A percentile compares a stretch with the other conserved stretches of the same genome.
These are phyloP conservation scores for Microascus cirrosus DNA, from an alignment of 2,329 filamentous ascomycete genomes.

Conservation along the genomic window DNA sequence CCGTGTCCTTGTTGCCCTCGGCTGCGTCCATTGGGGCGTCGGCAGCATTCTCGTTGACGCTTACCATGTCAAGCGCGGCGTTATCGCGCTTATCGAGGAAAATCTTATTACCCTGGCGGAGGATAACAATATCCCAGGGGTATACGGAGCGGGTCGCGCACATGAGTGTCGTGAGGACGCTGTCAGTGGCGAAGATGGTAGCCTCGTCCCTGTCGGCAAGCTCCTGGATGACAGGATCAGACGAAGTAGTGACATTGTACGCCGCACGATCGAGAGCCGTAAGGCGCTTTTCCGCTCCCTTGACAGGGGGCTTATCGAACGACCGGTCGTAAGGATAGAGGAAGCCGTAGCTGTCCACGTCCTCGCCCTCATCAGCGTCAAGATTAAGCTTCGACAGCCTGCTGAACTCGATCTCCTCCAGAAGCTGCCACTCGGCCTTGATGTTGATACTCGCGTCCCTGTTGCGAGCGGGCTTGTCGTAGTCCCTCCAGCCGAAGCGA, in stretches of 20 bases:
- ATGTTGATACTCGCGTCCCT: slow-evolving; percentile 94
- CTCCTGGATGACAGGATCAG: slow-evolving; percentile 93
- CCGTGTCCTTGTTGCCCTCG: slow-evolving; percentile 83
- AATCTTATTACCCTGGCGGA: slow-evolving; percentile 88
- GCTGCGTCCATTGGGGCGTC: slow-evolving; percentile 87
- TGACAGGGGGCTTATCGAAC: slow-evolving; percentile 88
- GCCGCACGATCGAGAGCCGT: slow-evolving; percentile 84
- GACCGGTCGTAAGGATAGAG: slow-evolving; percentile 95
- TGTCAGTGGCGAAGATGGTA: slow-evolving; percentile 93
- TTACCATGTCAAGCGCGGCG: slow-evolving; percentile 90
- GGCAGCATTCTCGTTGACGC: slow-evolving; percentile 96
- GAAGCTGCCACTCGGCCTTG: slow-evolving; percentile 86
- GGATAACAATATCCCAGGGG: slow-evolving; percentile 95
- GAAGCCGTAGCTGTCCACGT: slow-evolving; percentile 92
- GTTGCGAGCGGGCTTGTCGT: slow-evolving; percentile 94
- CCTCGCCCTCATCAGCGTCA: slow-evolving; percentile 88
- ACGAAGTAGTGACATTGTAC: slow-evolving; percentile 96
- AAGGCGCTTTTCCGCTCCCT: slow-evolving; percentile 78
- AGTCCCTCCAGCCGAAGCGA: slow-evolving; percentile 97
- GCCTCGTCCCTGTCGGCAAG: slow-evolving; percentile 92
- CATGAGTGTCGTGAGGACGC: slow-evolving; percentile 98
- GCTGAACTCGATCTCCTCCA: slow-evolving; percentile 98
- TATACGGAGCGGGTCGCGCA: slow-evolving; percentile 94
- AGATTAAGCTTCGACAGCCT: slow-evolving; percentile 91
- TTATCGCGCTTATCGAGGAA: slow-evolving; percentile 98